phyloP scores from a whole-genome alignment of 2,329 filamentous ascomycete species.

The Raffaelea arxii region DNA sequence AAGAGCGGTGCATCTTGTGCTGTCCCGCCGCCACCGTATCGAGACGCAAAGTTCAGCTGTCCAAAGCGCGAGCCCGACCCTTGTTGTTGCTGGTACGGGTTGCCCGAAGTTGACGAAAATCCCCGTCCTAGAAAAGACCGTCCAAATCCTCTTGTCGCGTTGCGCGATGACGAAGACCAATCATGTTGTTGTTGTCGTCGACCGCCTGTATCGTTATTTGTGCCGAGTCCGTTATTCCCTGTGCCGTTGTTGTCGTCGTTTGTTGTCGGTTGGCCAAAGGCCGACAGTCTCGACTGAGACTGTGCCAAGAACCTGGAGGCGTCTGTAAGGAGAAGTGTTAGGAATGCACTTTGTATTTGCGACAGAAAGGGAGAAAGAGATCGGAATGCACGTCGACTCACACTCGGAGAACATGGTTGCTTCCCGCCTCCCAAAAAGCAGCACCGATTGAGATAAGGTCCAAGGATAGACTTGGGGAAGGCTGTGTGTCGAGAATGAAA shows the following conservation, averaged over 20 bases:
- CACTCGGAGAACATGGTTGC: conserved; percentile 80
- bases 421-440: conserved; percentile 10
- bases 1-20: conserved; percentile 83
- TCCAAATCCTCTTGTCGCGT: conserved; percentile 22
- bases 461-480: too few species aligned
- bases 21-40: conserved; percentile 57
- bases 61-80: conserved; percentile 68
- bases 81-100: conserved; percentile 70
- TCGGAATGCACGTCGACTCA: conserved; percentile 35
- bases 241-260: conserved; percentile 32
- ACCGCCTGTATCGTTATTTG: conserved; percentile 9
- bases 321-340: conserved; percentile 46
- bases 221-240: conserved; percentile 22
- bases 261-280: conserved; percentile 47
- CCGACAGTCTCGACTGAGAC: conserved; percentile 83
- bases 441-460: conserved; percentile 6
- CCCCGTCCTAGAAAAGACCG: conserved; percentile 30
- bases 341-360: neutral
- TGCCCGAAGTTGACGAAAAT: conserved; percentile 36
- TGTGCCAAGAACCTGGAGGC: conserved; percentile 93
- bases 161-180: conserved; percentile 22
- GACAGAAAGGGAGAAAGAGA: neutral
- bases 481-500: too few species aligned
- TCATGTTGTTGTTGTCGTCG: conserved; percentile 23
- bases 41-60: conserved; percentile 61